These are phyloP conservation scores for Lathyrus aphaca DNA, from an alignment of 306 rosid genomes.

Conservation along the genomic window DNA sequence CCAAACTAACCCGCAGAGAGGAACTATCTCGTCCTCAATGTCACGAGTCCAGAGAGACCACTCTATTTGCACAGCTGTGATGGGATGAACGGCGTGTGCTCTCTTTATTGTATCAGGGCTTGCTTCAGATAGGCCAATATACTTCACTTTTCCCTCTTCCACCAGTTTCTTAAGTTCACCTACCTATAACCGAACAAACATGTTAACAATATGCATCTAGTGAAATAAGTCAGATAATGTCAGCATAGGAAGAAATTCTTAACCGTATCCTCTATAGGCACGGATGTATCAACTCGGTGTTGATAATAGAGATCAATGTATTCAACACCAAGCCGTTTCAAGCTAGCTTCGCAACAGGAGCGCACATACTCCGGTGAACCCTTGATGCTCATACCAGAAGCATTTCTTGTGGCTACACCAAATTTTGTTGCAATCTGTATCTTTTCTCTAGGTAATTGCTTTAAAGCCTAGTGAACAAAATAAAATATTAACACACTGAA, in stretches of 20 bases:
- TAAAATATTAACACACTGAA: neutral
- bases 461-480: constrained; percentile 50
- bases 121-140: constrained; percentile 78
- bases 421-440: constrained; percentile 78
- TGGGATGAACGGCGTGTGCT: constrained; percentile 85
- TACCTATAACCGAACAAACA: constrained; percentile 44
- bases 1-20: neutral
- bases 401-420: constrained; percentile 40
- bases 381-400: constrained; percentile 27
- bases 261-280: constrained; percentile 81
- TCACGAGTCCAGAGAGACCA: constrained; percentile 63
- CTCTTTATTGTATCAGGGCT: constrained; percentile 77
- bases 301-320: constrained; percentile 84
- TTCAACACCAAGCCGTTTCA: constrained; percentile 69
- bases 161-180: constrained; percentile 80
- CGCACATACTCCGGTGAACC: constrained; percentile 78
- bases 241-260: constrained; percentile 1
- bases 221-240: neutral
- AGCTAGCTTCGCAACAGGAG: constrained; percentile 69
- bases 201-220: constrained; percentile 5
- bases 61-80: constrained; percentile 76
- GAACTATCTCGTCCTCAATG: constrained; percentile 1
- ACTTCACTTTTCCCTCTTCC: constrained; percentile 77
- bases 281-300: constrained; percentile 54
- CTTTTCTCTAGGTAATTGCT: constrained; percentile 65